Conservation (phyloP, 2,329 filamentous ascomycete species). For the Xylogone sp. region DNA sequence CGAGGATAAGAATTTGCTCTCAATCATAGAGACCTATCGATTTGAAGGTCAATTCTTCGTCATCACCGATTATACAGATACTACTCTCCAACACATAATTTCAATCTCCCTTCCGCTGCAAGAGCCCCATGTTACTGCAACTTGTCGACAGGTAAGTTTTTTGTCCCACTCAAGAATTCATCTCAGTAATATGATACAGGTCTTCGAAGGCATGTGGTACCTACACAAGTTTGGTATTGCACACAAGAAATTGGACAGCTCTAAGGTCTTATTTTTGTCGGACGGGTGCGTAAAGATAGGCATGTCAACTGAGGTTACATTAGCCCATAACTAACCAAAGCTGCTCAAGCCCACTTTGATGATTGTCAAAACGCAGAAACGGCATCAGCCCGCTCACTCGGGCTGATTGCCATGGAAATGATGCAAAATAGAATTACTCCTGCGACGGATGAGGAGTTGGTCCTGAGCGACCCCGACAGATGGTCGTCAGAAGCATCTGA, state of each 20-base stretch:
- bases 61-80: slow-evolving; percentile 11
- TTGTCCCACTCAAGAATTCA: background rate
- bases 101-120: slow-evolving; percentile 7
- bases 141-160: slow-evolving; percentile 8
- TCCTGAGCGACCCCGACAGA: slow-evolving; percentile 6
- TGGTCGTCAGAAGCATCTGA: slow-evolving; percentile 7
- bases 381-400: slow-evolving; percentile 1
- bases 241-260: slow-evolving; percentile 2
- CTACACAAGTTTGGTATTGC: slow-evolving; percentile 6
- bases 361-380: slow-evolving; percentile 2
- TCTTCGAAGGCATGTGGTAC: slow-evolving; percentile 11
- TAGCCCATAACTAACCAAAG: background rate
- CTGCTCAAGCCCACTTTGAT: slow-evolving; percentile 3
- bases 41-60: slow-evolving; percentile 7
- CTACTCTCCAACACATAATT: slow-evolving; percentile 9
- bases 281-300: slow-evolving; percentile 8
- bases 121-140: slow-evolving; percentile 9
- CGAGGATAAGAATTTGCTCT: slow-evolving; percentile 8
- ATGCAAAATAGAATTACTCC: slow-evolving; percentile 5
- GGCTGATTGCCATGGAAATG: slow-evolving; percentile 8
- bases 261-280: slow-evolving; percentile 2
- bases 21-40: slow-evolving; percentile 7
- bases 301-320: background rate
- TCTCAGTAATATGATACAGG: slow-evolving; percentile 4
- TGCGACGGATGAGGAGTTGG: background rate